phyloP scores from a whole-genome alignment of 495 filamentous ascomycete species.

The Tuber magnatum region DNA sequence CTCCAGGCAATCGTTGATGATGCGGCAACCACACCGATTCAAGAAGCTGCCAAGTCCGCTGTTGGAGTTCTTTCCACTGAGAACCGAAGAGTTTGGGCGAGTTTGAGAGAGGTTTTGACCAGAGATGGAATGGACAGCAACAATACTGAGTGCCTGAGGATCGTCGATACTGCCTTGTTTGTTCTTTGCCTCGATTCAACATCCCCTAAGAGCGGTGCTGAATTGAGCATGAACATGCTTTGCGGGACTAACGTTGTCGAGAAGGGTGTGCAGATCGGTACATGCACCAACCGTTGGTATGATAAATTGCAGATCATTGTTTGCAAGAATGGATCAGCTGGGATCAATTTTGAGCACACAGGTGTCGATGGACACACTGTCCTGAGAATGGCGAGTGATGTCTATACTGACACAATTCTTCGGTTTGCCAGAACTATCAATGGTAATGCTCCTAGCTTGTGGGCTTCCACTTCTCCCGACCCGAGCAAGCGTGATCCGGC shows the following conservation, averaged over 20 bases:
- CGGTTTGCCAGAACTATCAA: conserved; percentile 95
- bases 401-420: conserved; percentile 97
- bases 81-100: conserved; percentile 92
- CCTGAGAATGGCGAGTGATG: conserved; percentile 85
- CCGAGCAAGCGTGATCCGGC: conserved; percentile 87
- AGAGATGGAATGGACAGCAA: conserved; percentile 72
- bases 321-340: conserved; percentile 94
- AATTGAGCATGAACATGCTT: conserved; percentile 94
- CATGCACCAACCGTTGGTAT: conserved; percentile 97
- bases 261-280: conserved; percentile 89
- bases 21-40: conserved; percentile 77
- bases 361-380: conserved; percentile 98
- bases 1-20: conserved; percentile 88
- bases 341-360: conserved; percentile 98
- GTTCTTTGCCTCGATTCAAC: conserved; percentile 87
- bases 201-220: conserved; percentile 67
- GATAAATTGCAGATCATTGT: conserved; percentile 99
- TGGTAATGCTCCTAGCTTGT: conserved; percentile 81
- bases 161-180: conserved; percentile 91
- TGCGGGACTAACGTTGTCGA: conserved; percentile 89
- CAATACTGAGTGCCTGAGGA: conserved; percentile 87
- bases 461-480: conserved; percentile 85
- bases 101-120: conserved; percentile 79
- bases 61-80: conserved; percentile 91
- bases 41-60: conserved; percentile 88